Evolutionary conservation across 2,329 filamentous ascomycete genomes (phyloP).

Genomic region (Aureobasidium zeae): DNA sequence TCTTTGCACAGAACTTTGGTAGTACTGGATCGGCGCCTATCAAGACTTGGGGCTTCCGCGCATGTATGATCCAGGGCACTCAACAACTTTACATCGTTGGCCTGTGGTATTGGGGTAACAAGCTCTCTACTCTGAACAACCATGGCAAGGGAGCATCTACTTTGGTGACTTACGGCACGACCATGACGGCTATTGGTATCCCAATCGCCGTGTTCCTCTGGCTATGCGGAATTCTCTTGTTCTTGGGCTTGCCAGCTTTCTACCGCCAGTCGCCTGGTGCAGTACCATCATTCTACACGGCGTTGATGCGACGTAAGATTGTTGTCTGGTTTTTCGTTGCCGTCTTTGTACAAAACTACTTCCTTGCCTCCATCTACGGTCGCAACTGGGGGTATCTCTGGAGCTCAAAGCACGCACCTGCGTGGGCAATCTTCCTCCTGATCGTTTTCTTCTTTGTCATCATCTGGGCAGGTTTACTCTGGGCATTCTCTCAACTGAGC

Average conservation of each 20-base stretch:
- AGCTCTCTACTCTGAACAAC: constrained; percentile 39
- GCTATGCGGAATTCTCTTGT: constrained; percentile 46
- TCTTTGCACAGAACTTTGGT: constrained; percentile 59
- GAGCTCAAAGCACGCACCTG: constrained; percentile 45
- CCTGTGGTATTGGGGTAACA: constrained; percentile 58
- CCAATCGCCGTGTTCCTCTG: constrained; percentile 51
- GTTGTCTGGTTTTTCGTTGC: constrained; percentile 58
- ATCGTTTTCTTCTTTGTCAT: constrained; percentile 46
- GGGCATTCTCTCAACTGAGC: constrained; percentile 45
- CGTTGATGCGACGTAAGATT: constrained; percentile 53
- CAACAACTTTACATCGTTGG: constrained; percentile 57
- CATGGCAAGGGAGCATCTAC: constrained; percentile 30
- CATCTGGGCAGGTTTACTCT: constrained; percentile 48
- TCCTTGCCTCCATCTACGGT: constrained; percentile 55
- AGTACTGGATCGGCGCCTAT: constrained; percentile 45
- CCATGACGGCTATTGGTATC: constrained; percentile 43
- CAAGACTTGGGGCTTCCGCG: constrained; percentile 58
- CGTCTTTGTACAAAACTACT: constrained; percentile 58
- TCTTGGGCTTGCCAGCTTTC: constrained; percentile 55
- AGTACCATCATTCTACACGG: constrained; percentile 56
- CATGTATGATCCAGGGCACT: constrained; percentile 56
- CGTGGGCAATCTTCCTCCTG: constrained; percentile 50
- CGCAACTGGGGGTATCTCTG: constrained; percentile 59
- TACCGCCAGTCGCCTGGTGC: constrained; percentile 56
- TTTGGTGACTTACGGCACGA: constrained; percentile 19